Percentiles rank a stretch among this genome's conserved stretches.
These are phyloP conservation scores for Tremellales sp. DNA, from an alignment of 1,284 basidiomycete genomes.

Conservation along the genomic window DNA sequence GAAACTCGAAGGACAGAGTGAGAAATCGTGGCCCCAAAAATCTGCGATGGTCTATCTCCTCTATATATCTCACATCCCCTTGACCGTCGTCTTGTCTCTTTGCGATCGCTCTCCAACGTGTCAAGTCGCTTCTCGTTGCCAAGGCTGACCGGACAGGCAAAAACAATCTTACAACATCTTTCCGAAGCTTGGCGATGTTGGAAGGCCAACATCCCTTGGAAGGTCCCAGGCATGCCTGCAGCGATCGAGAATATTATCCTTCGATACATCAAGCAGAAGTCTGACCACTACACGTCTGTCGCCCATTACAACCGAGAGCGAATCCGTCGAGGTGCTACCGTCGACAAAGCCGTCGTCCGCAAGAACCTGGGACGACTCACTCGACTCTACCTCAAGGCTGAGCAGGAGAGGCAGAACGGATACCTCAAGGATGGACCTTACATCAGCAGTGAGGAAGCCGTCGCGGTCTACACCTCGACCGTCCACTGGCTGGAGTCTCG, in stretches of 20 bases:
- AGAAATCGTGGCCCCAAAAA: too few species aligned
- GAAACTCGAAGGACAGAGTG: too few species aligned
- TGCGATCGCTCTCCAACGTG: too few species aligned
- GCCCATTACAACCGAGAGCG: conserved; percentile 59
- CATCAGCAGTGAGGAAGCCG: conserved; percentile 93
- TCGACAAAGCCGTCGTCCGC: conserved; percentile 87
- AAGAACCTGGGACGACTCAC: conserved; percentile 53
- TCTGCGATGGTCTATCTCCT: too few species aligned
- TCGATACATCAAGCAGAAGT: conserved; percentile 98
- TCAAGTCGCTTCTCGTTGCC: too few species aligned
- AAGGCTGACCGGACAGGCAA: too few species aligned
- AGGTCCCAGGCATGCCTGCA: conserved; percentile 58
- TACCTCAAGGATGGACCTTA: conserved; percentile 97
- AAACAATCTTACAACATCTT: conserved; percentile 95
- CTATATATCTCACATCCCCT: too few species aligned
- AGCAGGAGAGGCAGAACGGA: conserved; percentile 94
- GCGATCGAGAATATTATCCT: conserved; percentile 99
- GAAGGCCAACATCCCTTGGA: conserved; percentile 86
- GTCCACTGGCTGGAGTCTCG: conserved; percentile 96
- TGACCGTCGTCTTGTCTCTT: too few species aligned
- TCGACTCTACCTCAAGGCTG: conserved; percentile 88
- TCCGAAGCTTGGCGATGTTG: conserved; percentile 98
- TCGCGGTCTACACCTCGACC: conserved; percentile 93
- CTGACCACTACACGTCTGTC: conserved; percentile 97
- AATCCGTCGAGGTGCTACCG: conserved; percentile 78